Evolutionary conservation across 768 basidiomycete species (phyloP).

Genomic region (Tulasnella sp.): DNA sequence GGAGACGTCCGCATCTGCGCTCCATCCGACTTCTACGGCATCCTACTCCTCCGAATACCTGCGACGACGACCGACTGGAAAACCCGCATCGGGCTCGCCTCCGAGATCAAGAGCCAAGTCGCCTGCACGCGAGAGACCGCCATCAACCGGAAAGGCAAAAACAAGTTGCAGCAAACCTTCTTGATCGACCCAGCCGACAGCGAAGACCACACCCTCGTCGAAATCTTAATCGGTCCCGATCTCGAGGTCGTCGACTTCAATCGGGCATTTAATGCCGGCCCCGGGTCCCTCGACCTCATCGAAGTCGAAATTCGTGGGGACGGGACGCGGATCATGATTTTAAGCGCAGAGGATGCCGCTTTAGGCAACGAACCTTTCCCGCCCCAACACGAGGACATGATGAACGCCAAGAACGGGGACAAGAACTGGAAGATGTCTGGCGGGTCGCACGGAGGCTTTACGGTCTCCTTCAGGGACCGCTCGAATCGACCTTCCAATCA

Average conservation of each 20-base stretch:
- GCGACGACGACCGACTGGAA: neutral
- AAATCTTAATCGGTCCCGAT: slow-evolving; percentile 26
- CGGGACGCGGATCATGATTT: slow-evolving; percentile 19
- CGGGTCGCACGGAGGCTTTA: neutral
- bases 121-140: slow-evolving; percentile 26
- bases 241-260: slow-evolving; percentile 21
- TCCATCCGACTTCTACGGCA: slow-evolving; percentile 16
- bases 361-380: slow-evolving; percentile 8
- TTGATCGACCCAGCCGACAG: neutral
- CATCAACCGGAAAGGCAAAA: slow-evolving; percentile 15
- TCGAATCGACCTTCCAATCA: neutral
- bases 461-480: slow-evolving; percentile 5
- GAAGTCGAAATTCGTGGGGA: slow-evolving; percentile 21
- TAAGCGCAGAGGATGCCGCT: neutral
- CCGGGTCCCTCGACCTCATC: slow-evolving; percentile 18
- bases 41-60: slow-evolving; percentile 12
- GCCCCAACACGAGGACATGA: neutral
- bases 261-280: neutral
- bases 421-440: slow-evolving; percentile 8
- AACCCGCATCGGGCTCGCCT: slow-evolving; percentile 3
- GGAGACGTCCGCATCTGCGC: slow-evolving; percentile 24
- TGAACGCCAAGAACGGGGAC: neutral
- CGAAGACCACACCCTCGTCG: slow-evolving; percentile 16
- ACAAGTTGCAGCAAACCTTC: neutral
- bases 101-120: slow-evolving; percentile 9